Percentiles rank a stretch among this genome's conserved stretches.
phyloP scores from a whole-genome alignment of 208 protist genomes.

The Strigomonas culicis region DNA sequence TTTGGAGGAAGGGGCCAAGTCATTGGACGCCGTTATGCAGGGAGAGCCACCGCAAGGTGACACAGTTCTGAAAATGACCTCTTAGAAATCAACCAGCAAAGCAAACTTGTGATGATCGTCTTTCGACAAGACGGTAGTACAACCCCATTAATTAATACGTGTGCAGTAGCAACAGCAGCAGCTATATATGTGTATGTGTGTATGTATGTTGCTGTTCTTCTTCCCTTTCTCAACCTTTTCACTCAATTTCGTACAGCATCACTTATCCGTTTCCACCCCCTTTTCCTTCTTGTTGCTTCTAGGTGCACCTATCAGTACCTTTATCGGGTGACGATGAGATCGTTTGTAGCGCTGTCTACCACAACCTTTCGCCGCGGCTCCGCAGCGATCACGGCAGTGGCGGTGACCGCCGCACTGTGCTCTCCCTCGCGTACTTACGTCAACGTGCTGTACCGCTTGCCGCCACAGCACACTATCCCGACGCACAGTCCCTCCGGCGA shows the following conservation, averaged over 20 bases:
- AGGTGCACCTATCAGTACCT: not conserved
- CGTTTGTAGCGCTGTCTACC: not conserved
- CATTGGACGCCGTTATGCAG: not conserved
- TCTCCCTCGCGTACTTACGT: conserved; percentile 28
- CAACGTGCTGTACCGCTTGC: conserved; percentile 74
- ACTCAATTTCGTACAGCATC: not conserved
- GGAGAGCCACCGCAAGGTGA: too few species aligned
- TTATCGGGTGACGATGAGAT: not conserved
- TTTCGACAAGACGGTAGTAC: too few species aligned
- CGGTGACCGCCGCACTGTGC: not conserved
- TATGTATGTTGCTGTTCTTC: not conserved
- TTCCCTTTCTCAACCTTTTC: not conserved
- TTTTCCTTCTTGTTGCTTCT: not conserved
- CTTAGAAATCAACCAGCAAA: too few species aligned
- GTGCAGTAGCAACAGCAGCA: not conserved
- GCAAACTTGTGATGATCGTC: too few species aligned
- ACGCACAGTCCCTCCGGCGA: conserved; percentile 65
- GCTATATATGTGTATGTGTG: not conserved
- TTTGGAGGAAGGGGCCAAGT: not conserved
- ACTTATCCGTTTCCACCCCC: not conserved
- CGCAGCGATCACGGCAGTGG: not conserved
- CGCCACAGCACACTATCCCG: conserved; percentile 61
- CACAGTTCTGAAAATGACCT: too few species aligned
- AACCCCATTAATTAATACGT: too few species aligned
- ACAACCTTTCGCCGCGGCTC: not conserved